These are phyloP conservation scores for Cutaneotrichosporon spelunceum DNA, from an alignment of 1,284 basidiomycete species.

Conservation along the genomic window DNA sequence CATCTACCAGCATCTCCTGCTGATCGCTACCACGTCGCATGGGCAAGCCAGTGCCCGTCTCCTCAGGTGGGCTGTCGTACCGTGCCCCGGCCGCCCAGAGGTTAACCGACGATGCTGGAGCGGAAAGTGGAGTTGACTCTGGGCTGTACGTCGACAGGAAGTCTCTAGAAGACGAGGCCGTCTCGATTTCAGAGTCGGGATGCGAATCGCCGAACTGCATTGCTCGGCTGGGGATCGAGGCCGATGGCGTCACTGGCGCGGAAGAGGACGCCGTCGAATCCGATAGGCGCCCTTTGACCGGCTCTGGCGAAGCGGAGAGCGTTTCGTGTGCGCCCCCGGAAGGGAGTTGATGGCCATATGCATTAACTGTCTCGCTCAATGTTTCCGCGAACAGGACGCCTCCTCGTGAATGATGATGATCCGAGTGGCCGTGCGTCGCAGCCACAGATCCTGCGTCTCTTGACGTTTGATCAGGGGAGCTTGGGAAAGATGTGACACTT, in stretches of 20 bases:
- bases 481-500: not conserved
- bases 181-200: not conserved
- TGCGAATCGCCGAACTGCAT: not conserved
- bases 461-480: not conserved
- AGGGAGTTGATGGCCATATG: not conserved
- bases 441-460: not conserved
- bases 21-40: not conserved
- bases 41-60: not conserved
- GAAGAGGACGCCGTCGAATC: conserved; percentile 1
- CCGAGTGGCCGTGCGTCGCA: conserved; percentile 2
- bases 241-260: not conserved
- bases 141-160: conserved; percentile 34
- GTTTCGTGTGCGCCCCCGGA: not conserved
- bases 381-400: not conserved
- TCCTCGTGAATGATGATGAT: not conserved
- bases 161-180: not conserved
- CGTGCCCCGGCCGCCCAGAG: conserved; percentile 15
- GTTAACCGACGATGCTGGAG: conserved; percentile 20
- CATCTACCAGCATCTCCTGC: conserved; percentile 9
- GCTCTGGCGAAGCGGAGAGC: not conserved
- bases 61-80: not conserved
- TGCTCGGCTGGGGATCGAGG: not conserved
- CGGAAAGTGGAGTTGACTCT: conserved; percentile 36
- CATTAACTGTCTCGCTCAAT: not conserved
- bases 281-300: not conserved